These are phyloP conservation scores for Setaria italica DNA, from an alignment of 202 grass and related monocot species.

Conservation along the genomic window DNA sequence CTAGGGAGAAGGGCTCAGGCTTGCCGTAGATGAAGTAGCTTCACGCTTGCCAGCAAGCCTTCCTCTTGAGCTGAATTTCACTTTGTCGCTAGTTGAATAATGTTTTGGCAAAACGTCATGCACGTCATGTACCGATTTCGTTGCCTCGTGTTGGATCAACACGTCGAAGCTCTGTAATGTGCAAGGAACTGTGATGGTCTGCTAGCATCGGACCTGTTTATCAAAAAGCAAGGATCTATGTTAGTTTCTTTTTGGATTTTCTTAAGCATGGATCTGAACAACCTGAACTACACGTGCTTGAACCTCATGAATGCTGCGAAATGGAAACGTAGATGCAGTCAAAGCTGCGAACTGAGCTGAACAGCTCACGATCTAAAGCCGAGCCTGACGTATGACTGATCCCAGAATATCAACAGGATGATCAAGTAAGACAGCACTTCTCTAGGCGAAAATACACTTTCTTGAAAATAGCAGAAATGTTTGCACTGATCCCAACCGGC, in stretches of 20 bases:
- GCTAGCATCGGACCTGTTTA: not conserved
- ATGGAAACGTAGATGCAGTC: too few relatives aligned
- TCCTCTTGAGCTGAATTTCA: not conserved
- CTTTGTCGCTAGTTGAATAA: slow-evolving; percentile 44
- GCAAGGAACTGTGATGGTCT: not conserved
- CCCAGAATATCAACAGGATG: not conserved
- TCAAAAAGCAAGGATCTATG: not conserved
- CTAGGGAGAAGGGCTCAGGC: slow-evolving; percentile 54
- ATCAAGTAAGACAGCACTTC: not conserved
- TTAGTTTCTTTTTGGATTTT: not conserved
- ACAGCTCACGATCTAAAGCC: not conserved
- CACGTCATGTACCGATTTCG: not conserved
- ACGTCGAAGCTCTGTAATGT: slow-evolving; percentile 7
- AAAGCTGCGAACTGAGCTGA: too few relatives aligned
- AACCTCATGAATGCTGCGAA: too few relatives aligned
- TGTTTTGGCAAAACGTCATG: not conserved
- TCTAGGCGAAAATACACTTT: not conserved
- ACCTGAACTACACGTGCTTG: too few relatives aligned
- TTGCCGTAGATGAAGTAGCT: slow-evolving; percentile 32
- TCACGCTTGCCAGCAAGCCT: not conserved
- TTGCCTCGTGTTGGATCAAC: not conserved
- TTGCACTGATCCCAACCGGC: not conserved
- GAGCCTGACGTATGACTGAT: not conserved
- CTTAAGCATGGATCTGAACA: too few relatives aligned
- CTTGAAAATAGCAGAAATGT: not conserved